These are phyloP conservation scores for Colletotrichum orchidophilum DNA, from an alignment of 2,329 filamentous ascomycete species.

Conservation along the genomic window DNA sequence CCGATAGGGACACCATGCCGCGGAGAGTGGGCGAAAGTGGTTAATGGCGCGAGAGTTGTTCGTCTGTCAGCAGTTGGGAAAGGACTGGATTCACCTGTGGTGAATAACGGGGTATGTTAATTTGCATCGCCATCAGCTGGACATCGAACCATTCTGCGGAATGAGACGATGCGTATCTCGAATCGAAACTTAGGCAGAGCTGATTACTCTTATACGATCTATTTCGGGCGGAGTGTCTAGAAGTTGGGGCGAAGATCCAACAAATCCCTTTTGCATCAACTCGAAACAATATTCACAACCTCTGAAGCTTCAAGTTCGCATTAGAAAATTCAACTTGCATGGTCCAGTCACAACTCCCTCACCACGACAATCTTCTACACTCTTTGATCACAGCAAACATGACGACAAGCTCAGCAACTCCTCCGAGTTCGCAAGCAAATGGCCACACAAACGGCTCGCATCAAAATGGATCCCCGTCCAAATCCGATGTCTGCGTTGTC, in stretches of 20 bases:
- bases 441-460: neutral
- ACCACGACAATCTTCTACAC: neutral
- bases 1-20: neutral
- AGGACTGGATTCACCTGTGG: neutral
- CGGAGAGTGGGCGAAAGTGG: neutral
- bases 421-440: neutral
- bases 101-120: neutral
- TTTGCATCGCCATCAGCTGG: neutral
- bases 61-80: neutral
- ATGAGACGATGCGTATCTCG: neutral
- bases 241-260: too few species aligned
- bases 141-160: conserved; percentile 4
- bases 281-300: neutral
- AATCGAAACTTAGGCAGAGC: neutral
- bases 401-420: conserved; percentile 5
- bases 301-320: neutral
- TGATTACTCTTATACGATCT: neutral
- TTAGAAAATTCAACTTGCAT: neutral
- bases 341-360: neutral
- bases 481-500: conserved; percentile 21
- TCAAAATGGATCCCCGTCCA: neutral
- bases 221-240: neutral
- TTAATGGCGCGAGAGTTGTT: neutral
- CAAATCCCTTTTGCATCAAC: neutral
- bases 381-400: neutral